phyloP scores from a whole-genome alignment of 2,329 filamentous ascomycete species.

The Myriosclerotinia curreyana region DNA sequence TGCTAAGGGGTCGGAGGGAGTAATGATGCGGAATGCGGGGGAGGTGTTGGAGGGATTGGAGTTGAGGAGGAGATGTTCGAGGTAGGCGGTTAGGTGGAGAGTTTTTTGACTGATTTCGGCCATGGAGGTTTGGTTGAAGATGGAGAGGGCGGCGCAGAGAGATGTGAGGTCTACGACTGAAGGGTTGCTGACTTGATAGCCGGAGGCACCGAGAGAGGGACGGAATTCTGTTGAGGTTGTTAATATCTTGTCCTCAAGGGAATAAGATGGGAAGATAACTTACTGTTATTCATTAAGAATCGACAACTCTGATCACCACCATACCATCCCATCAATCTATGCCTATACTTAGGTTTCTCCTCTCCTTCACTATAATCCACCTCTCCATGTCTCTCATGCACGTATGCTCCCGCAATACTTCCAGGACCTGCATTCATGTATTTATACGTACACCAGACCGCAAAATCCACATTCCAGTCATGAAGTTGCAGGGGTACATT shows the following conservation, averaged over 20 bases:
- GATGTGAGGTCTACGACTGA: slow-evolving; percentile 74
- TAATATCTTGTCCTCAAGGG: slow-evolving; percentile 15
- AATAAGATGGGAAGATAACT: slow-evolving; percentile 29
- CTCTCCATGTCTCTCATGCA: slow-evolving; percentile 69
- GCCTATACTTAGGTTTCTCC: slow-evolving; percentile 53
- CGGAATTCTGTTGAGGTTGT: slow-evolving; percentile 53
- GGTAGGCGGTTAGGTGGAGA: slow-evolving; percentile 69
- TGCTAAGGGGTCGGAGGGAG: slow-evolving; percentile 32
- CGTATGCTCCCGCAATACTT: slow-evolving; percentile 74
- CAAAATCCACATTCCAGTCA: slow-evolving; percentile 89
- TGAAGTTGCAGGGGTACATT: slow-evolving; percentile 78
- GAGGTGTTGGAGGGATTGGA: slow-evolving; percentile 29
- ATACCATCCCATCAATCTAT: slow-evolving; percentile 81
- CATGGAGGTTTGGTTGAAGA: slow-evolving; percentile 74
- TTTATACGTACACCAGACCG: slow-evolving; percentile 92
- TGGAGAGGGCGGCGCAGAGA: slow-evolving; percentile 67
- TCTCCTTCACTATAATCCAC: slow-evolving; percentile 47
- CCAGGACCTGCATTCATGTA: slow-evolving; percentile 87
- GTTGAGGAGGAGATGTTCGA: slow-evolving; percentile 64
- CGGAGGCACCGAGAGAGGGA: slow-evolving; percentile 73
- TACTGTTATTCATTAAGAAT: slow-evolving; percentile 75
- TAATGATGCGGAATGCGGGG: slow-evolving; percentile 46
- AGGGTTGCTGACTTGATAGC: slow-evolving; percentile 84
- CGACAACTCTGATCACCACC: slow-evolving; percentile 72
- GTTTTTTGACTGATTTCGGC: slow-evolving; percentile 66